phyloP scores from a whole-genome alignment of 164 flowering plant species.

The Nelumbo lutea region DNA sequence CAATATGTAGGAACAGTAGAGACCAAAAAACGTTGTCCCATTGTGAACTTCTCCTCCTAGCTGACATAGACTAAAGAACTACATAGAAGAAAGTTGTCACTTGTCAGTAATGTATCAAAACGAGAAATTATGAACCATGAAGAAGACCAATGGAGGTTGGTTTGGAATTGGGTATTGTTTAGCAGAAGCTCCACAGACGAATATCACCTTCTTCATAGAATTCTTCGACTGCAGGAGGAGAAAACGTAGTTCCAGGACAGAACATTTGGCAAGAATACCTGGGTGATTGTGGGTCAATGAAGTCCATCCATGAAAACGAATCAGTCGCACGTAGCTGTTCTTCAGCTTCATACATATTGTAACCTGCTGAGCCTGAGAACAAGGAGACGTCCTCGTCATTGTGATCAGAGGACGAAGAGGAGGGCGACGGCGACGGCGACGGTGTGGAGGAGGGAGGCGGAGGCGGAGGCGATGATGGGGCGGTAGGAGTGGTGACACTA shows the following conservation, averaged over 20 bases:
- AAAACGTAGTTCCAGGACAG: constrained; percentile 4
- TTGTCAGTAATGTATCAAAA: too few relatives aligned
- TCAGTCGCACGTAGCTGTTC: constrained; percentile 4
- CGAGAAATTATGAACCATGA: too few relatives aligned
- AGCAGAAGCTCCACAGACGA: constrained; percentile 31
- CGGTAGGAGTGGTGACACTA: constrained; percentile 7
- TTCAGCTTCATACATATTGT: constrained; percentile 8
- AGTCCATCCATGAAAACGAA: constrained; percentile 13
- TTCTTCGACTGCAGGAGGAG: constrained; percentile 15
- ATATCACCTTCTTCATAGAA: constrained; percentile 26
- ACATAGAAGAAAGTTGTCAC: too few relatives aligned
- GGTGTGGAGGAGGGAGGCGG: constrained; percentile 1
- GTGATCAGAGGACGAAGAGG: constrained; percentile 8
- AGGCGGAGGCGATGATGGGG: constrained; percentile 7
- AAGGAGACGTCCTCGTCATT: constrained; percentile 7
- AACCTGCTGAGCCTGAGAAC: constrained; percentile 6
- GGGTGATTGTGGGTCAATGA: constrained; percentile 21
- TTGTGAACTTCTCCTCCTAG: too few relatives aligned
- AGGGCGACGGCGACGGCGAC: neutral
- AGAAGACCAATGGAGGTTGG: neutral
- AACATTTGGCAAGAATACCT: constrained; percentile 17
- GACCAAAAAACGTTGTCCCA: too few relatives aligned
- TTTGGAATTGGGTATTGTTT: neutral
- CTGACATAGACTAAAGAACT: too few relatives aligned
- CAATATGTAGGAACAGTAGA: neutral